Evolutionary conservation across 306 rosid species (phyloP).

Genomic region (Cucurbita pepo): DNA sequence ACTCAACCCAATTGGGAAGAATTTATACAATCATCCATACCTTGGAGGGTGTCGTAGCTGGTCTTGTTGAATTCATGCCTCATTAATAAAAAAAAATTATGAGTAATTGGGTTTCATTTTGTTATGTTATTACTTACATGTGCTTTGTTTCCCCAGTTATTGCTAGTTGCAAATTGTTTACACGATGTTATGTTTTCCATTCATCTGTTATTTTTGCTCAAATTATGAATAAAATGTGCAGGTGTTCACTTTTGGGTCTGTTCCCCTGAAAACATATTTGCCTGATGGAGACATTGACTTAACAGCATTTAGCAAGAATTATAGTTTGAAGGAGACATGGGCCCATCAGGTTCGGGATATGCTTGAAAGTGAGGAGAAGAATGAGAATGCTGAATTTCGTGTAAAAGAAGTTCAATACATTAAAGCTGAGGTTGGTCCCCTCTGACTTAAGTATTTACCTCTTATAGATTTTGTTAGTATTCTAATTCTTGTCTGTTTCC

Average conservation of each 20-base stretch:
- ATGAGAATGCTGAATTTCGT: conserved; percentile 74
- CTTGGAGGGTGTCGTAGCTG: background rate
- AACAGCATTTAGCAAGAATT: conserved; percentile 71
- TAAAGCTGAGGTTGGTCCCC: conserved; percentile 79
- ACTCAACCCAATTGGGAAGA: background rate
- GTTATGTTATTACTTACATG: background rate
- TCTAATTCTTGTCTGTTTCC: background rate
- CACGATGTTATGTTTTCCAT: background rate
- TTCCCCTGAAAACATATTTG: conserved; percentile 90
- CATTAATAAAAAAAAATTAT: background rate
- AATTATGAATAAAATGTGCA: conserved; percentile 20
- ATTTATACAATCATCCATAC: background rate
- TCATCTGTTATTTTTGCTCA: background rate
- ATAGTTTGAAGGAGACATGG: conserved; percentile 77
- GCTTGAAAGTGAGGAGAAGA: conserved; percentile 86
- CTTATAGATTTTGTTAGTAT: background rate
- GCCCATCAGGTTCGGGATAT: conserved; percentile 92
- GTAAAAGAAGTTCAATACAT: conserved; percentile 98
- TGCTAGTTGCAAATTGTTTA: background rate
- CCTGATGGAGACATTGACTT: conserved; percentile 99
- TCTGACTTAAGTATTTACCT: background rate
- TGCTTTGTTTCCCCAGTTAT: background rate
- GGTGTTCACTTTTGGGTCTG: conserved; percentile 97
- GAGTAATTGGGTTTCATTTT: background rate
- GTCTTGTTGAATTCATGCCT: background rate